phyloP scores from a whole-genome alignment of 2,329 filamentous ascomycete species.

The Alternaria solani region DNA sequence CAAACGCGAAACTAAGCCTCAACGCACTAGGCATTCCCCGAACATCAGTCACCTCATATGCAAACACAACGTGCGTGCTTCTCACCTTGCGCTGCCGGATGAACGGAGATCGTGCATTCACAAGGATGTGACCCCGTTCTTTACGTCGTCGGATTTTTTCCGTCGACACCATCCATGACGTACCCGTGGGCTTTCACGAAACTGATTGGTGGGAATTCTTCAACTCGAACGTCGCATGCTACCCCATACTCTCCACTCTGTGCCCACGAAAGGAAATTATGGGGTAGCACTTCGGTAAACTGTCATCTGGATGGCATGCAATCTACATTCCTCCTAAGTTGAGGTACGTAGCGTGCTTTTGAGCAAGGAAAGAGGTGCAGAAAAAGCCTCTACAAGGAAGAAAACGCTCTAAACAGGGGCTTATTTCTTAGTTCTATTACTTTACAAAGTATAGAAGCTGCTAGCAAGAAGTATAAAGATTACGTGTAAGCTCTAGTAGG shows the following conservation, averaged over 20 bases:
- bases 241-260: not conserved
- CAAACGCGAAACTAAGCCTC: not conserved
- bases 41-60: not conserved
- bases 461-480: too few relatives aligned
- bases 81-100: not conserved
- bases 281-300: not conserved
- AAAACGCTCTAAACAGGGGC: too few relatives aligned
- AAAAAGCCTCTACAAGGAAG: too few relatives aligned
- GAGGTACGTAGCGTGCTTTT: too few relatives aligned
- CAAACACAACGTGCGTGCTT: not conserved
- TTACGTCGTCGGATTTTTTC: not conserved
- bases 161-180: not conserved
- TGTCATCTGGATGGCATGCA: not conserved
- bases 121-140: not conserved
- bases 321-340: not conserved
- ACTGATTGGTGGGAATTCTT: slow-evolving; percentile 21
- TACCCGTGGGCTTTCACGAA: not conserved
- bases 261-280: not conserved
- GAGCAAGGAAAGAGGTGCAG: too few relatives aligned
- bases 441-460: too few relatives aligned
- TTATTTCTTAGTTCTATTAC: too few relatives aligned
- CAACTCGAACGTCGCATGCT: not conserved
- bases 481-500: too few relatives aligned
- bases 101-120: not conserved
- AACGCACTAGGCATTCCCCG: not conserved